Evolutionary conservation across 805 yeast genomes (phyloP).

Genomic region (Torulaspora indica): DNA sequence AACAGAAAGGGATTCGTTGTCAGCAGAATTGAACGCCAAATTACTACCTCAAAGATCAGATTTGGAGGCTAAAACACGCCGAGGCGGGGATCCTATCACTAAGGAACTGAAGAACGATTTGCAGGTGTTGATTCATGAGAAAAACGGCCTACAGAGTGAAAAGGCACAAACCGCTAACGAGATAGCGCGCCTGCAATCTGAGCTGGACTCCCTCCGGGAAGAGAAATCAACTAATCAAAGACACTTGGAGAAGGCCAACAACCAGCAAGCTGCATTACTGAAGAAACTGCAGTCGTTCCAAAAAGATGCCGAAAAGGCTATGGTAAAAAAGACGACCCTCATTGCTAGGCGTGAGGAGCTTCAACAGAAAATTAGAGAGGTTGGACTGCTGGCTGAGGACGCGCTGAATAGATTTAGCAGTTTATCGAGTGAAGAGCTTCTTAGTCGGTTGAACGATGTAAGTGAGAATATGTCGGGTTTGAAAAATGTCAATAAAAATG

Average conservation of each 20-base stretch:
- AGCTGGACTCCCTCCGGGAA: conserved; percentile 28
- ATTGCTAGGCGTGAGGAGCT: conserved; percentile 63
- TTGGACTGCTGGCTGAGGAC: conserved; percentile 88
- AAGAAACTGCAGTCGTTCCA: conserved; percentile 57
- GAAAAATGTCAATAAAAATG: conserved; percentile 81
- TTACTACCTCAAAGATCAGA: conserved; percentile 50
- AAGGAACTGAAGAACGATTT: conserved; percentile 19
- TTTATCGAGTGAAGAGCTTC: conserved; percentile 47
- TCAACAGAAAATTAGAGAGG: conserved; percentile 65
- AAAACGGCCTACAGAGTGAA: conserved; percentile 23
- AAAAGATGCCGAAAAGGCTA: conserved; percentile 57
- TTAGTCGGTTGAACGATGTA: conserved; percentile 48
- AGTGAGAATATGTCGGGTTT: conserved; percentile 57
- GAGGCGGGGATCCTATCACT: conserved; percentile 14
- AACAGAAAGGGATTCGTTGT: conserved; percentile 33
- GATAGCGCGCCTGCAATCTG: conserved; percentile 27
- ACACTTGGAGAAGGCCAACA: conserved; percentile 47
- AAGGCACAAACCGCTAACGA: conserved; percentile 34
- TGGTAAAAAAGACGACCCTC: conserved; percentile 59
- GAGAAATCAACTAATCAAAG: conserved; percentile 36
- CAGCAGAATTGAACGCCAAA: conserved; percentile 56
- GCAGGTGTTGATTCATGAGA: conserved; percentile 31
- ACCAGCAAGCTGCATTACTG: conserved; percentile 50
- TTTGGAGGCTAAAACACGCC: conserved; percentile 27
- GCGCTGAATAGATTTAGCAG: conserved; percentile 53